These are phyloP conservation scores for Fusarium newnesense DNA, from an alignment of 2,329 filamentous ascomycete species.

Conservation along the genomic window DNA sequence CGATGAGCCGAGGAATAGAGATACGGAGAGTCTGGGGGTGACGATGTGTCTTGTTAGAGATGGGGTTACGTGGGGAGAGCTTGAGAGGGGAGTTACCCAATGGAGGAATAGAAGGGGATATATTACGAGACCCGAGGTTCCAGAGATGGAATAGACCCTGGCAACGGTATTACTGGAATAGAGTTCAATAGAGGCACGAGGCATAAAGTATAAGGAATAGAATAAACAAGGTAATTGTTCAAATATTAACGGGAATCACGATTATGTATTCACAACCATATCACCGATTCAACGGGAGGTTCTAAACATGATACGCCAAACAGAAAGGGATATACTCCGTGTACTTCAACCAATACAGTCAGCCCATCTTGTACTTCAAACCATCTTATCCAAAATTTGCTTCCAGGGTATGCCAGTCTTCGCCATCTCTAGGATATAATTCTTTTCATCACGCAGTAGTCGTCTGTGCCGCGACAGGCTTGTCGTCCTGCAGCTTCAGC, in stretches of 20 bases:
- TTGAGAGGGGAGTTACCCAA: constrained; percentile 81
- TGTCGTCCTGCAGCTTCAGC: constrained; percentile 45
- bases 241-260: constrained; percentile 3
- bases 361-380: background rate
- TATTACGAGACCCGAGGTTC: constrained; percentile 16
- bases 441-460: constrained; percentile 9
- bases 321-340: constrained; percentile 16
- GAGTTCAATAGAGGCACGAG: background rate
- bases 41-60: constrained; percentile 86
- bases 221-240: background rate
- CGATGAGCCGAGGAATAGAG: constrained; percentile 86
- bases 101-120: constrained; percentile 80
- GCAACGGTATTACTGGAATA: background rate
- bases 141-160: constrained; percentile 13
- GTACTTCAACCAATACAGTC: background rate
- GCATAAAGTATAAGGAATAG: background rate
- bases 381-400: background rate
- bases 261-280: constrained; percentile 15
- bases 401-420: constrained; percentile 29
- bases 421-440: constrained; percentile 20
- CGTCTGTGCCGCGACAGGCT: constrained; percentile 22
- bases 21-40: constrained; percentile 82
- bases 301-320: constrained; percentile 19
- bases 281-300: constrained; percentile 1
- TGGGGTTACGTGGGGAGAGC: constrained; percentile 79